Conservation (phyloP, 2,329 filamentous ascomycete genomes). For the Fusarium palustre region DNA sequence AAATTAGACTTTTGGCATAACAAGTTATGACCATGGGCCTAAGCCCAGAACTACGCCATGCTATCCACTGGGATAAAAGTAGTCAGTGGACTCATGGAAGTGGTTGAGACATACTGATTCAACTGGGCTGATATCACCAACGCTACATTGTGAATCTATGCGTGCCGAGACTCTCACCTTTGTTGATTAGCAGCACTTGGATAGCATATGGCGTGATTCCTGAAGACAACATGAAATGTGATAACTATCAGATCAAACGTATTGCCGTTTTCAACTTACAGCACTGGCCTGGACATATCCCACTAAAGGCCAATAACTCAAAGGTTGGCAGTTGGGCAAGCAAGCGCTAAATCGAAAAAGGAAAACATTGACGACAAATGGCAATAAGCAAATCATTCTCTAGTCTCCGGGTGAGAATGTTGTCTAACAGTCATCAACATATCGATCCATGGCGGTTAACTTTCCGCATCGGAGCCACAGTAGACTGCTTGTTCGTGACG, state of each 20-base stretch:
- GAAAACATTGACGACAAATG: background rate
- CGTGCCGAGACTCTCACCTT: background rate
- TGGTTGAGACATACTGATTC: background rate
- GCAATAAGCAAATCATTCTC: no score
- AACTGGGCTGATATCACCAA: background rate
- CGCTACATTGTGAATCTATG: background rate
- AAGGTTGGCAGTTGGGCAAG: background rate
- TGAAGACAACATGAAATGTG: background rate
- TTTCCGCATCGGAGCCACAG: background rate
- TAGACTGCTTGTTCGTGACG: background rate
- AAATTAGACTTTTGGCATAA: background rate
- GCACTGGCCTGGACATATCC: background rate
- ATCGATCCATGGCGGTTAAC: background rate
- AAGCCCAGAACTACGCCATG: background rate
- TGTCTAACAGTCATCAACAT: background rate
- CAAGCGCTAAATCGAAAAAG: background rate
- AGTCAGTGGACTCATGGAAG: background rate
- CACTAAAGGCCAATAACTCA: background rate
- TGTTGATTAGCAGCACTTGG: background rate
- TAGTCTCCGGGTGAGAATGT: fast-evolving
- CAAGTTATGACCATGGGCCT: background rate
- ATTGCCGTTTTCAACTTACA: background rate
- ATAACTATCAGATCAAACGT: background rate
- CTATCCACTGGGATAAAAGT: no score
- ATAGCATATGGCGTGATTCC: background rate